Base-by-base conservation (phyloP, 352 stramenopile genomes). In the Phytophthora chlamydospora region DNA sequence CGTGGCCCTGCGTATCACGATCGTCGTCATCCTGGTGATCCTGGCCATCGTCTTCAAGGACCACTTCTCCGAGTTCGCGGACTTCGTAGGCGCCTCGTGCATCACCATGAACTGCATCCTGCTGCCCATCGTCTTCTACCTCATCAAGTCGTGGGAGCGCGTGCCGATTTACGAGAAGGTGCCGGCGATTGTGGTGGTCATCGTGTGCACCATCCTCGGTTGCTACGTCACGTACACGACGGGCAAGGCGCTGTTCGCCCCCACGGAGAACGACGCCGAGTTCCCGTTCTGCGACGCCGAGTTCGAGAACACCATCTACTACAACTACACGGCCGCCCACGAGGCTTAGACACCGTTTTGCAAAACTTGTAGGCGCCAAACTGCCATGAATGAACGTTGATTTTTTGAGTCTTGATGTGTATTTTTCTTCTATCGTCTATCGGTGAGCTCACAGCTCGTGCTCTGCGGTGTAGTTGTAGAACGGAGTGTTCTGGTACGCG, bases 61-160 rank as follows among this genome's bases (percentile, higher is more conserved):
- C 59, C 64, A 86, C 32, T 87, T 90, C 35, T 55, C 69, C 17
- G 78, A 87, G 43, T 78, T 90, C 10, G 68, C 71, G 2, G 80
- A 88, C 58, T 87, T 90, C 13, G 57, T 86, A 6, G 80, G 76
- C n/a, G 76, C 80, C 0, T 90, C 76, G 33, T 71, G 71, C 65
- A 84, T 83, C 45, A 76, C 78, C 2, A 68, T 69, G 31, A 80
- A 80, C 66, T 88, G 76, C 58, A 87, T 88, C 51, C 75, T 88
- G 16, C 49, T 90, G 35, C 80, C 80, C 0, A 87, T 86, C 16
- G 35, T 76, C 2, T 87, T 90, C 53, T 90, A 90, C 75, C 63
- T 88, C 39, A 86, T 85, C 52, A 85, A 83, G 71, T 29, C 78
- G n/a, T 87, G 77, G 76, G 55, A 55, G 17, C 66, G 60, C 10